Base-by-base conservation (phyloP, 192 early-diverging fungal genomes). In the Fimicolochytrium jonesii region DNA sequence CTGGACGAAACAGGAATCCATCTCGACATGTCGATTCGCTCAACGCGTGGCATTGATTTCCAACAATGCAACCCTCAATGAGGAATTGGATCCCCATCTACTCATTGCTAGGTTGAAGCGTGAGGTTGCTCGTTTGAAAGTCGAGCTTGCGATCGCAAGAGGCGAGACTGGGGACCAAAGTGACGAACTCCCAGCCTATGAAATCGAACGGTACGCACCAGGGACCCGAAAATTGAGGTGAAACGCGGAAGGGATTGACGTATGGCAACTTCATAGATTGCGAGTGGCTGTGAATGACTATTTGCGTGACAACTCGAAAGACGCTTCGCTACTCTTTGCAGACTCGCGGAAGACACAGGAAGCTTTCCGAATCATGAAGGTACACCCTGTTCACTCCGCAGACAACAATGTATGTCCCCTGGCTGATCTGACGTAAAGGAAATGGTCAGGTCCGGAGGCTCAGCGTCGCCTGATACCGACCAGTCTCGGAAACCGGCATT, bases 21-120 rank as follows among this genome's bases (percentile, higher is more conserved):
- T 86, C 11, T 82, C 83, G n/a, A 86, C 82, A 1, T 86, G 84
- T 45, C 68, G 84, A 17, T 86, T 86, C 61, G 80, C 84, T 3
- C 79, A 85, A 55, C 69, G 84, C 5, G 84, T 86, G 1, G 81
- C 84, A 5, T 59, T 84, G 48, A 80, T 85, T 28, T 57, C 74
- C 26, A 86, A 86, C 63, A 62, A 61, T 25, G 77, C 73, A 10
- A 56, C 50, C 18, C 50, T 83, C 25, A 85, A 85, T 55, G 82
- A 85, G 61, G 79, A 86, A 55, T 25, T 86, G 17, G 84, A 86
- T 58, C 84, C 84, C 10, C 55, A 67, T 29, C 47, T 85, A 20
- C 30, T 79, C 4, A 86, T 86, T 67, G 77, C 68, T 7, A 22
- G 70, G 13, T 61, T 86, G 22, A 77, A 74, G 52, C 45, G 66